A percentile compares a stretch with the other conserved stretches of the same genome.
These are phyloP conservation scores for Casaregolazyma suthepensis DNA, from an alignment of 1,139 yeast genomes.

Conservation along the genomic window DNA sequence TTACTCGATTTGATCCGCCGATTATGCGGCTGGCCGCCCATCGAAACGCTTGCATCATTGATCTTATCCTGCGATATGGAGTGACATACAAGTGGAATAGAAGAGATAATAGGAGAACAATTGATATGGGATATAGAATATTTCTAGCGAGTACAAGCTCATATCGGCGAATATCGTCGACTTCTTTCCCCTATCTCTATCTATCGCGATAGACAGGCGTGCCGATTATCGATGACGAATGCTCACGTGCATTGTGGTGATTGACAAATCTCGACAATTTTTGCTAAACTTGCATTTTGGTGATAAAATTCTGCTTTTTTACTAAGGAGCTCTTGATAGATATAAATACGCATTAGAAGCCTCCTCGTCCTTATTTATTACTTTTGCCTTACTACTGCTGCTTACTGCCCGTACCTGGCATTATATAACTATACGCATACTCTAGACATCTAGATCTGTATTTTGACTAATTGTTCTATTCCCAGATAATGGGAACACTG, in stretches of 20 bases:
- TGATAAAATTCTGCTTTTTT: neutral
- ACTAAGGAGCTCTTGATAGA: neutral
- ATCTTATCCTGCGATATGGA: neutral
- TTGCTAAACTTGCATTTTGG: neutral
- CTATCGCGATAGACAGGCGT: neutral
- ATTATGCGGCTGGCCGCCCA: neutral
- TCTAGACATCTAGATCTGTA: neutral
- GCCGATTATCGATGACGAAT: neutral
- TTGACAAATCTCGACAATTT: neutral
- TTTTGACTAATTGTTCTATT: neutral
- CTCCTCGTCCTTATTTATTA: neutral
- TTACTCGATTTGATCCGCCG: neutral
- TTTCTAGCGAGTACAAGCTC: too few relatives aligned
- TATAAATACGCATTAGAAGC: neutral
- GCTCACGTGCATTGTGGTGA: constrained; percentile 7
- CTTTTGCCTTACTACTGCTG: neutral
- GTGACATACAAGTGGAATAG: neutral
- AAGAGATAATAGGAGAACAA: neutral
- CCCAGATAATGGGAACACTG: neutral
- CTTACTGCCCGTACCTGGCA: neutral
- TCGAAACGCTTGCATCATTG: neutral
- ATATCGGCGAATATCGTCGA: neutral
- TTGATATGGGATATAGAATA: neutral
- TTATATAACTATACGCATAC: too few relatives aligned
- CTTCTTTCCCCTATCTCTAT: neutral